Base-by-base conservation (phyloP, 2,329 filamentous ascomycete genomes). In the Aspergillus spinulosporus region DNA sequence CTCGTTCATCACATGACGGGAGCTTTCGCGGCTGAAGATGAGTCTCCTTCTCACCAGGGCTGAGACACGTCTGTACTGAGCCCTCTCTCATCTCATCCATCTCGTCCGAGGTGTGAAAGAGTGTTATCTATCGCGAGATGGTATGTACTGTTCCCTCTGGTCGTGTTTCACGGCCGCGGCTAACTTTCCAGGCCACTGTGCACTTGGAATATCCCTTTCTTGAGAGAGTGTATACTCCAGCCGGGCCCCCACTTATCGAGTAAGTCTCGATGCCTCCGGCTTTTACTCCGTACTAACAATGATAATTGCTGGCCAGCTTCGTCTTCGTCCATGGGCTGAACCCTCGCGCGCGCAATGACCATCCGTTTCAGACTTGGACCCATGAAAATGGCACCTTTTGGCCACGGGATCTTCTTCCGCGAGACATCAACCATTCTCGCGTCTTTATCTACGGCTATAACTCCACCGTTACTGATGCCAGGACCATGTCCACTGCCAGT, bases 361-460 rank as follows among this genome's bases (percentile, higher is more conserved):
- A 73, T 48, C 65, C 68, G 9, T 68, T 68, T 49, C 56, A 67
- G 12, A 72, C 71, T 34, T 72, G 69, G 68, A 71, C 63, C 1
- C 68, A 71, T 49, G 45, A 62, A 47, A 67, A 67, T 15, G 64
- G 61, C 31, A 66, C 57, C 8, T 62, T 67, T 40, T 68, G 66
- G 66, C 65, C 65, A 4, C 53, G 57, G 21, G 66, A 68, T 31
- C 61, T 61, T 8, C 63, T 68, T 1, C 57, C 64, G 5, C 56
- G 66, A 21, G 68, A 70, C 31, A 64, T 72, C 8, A 66, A 66
- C 1, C 64, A 68, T 40, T 63, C 69, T 3, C 63, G 69, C 0
- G 53, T 72, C 29, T 69, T 72, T 39, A 61, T 69, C 4, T 71
- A 70, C 47, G 69, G 69, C 3, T 72, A 72, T 45, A 72, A 72